A percentile compares a stretch with the other conserved stretches of the same genome.
phyloP scores from a whole-genome alignment of 1,284 basidiomycete genomes.

The Marasmius oreades region DNA sequence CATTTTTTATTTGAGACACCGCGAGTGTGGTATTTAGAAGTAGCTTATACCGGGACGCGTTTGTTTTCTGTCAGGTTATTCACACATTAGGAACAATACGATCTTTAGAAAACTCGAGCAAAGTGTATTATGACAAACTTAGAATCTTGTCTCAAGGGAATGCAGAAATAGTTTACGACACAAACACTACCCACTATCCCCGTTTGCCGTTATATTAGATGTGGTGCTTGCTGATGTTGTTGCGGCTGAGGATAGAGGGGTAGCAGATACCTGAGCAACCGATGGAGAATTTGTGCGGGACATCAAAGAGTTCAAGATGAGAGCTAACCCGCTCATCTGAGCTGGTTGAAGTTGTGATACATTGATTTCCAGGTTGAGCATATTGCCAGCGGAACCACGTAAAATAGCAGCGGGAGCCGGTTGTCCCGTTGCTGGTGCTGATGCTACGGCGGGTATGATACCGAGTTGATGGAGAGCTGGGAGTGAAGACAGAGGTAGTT shows the following conservation, averaged over 20 bases:
- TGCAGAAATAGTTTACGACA: too few relatives aligned
- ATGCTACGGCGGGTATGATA: slow-evolving; percentile 66
- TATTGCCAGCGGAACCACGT: slow-evolving; percentile 64
- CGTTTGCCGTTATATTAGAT: neutral
- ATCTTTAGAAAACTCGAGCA: too few relatives aligned
- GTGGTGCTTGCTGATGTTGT: neutral
- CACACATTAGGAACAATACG: too few relatives aligned
- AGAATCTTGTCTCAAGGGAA: too few relatives aligned
- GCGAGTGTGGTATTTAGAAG: too few relatives aligned
- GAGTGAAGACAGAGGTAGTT: slow-evolving; percentile 66
- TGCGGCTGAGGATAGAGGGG: neutral
- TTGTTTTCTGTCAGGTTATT: too few relatives aligned
- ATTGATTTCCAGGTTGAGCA: slow-evolving; percentile 73
- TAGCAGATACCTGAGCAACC: neutral
- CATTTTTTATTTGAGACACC: too few relatives aligned
- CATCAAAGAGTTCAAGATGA: slow-evolving; percentile 67
- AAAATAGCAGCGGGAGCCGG: slow-evolving; percentile 67
- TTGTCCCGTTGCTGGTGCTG: slow-evolving; percentile 50
- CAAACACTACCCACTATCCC: neutral
- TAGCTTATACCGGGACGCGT: too few relatives aligned
- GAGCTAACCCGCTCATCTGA: slow-evolving; percentile 70
- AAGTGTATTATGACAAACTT: too few relatives aligned
- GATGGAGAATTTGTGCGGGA: slow-evolving; percentile 22
- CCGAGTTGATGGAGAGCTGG: slow-evolving; percentile 66
- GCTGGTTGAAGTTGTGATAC: slow-evolving; percentile 62